These are phyloP conservation scores for Linanthus parryae DNA, from an alignment of 148 eudicot genomes.

Conservation along the genomic window DNA sequence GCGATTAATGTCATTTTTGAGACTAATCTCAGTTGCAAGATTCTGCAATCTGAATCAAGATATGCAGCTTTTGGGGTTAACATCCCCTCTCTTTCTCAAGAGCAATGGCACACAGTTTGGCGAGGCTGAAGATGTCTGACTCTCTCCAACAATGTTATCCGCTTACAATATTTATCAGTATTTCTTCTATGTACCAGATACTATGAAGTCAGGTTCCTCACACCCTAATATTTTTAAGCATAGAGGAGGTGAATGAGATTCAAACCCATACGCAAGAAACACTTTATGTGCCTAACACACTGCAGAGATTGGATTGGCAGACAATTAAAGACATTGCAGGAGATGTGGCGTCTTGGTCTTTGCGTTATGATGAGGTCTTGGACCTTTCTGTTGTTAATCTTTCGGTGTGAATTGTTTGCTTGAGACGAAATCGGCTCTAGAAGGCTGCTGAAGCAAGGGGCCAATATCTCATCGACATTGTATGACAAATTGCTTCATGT, in stretches of 20 bases:
- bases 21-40: slow-evolving; percentile 55
- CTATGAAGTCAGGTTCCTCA: no score
- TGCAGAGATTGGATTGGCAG: slow-evolving; percentile 68
- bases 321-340: slow-evolving; percentile 65
- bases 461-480: no score
- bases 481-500: no score
- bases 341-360: slow-evolving; percentile 66
- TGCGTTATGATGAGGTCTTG: slow-evolving; percentile 41
- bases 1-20: slow-evolving; percentile 75
- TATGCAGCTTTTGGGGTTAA: slow-evolving; percentile 65
- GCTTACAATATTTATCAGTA: slow-evolving; percentile 72
- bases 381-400: no score
- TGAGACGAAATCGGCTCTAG: no score
- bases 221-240: no score
- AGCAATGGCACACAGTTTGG: slow-evolving; percentile 69
- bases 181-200: no score
- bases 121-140: slow-evolving; percentile 71
- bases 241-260: no score
- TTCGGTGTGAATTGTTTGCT: no score
- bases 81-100: slow-evolving; percentile 66
- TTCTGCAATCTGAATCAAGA: slow-evolving; percentile 41
- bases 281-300: no score
- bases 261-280: no score
- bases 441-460: no score
- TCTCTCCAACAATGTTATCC: slow-evolving; percentile 50